Base-by-base conservation (phyloP, 257 asterid species). In the Primulina eburnea region DNA sequence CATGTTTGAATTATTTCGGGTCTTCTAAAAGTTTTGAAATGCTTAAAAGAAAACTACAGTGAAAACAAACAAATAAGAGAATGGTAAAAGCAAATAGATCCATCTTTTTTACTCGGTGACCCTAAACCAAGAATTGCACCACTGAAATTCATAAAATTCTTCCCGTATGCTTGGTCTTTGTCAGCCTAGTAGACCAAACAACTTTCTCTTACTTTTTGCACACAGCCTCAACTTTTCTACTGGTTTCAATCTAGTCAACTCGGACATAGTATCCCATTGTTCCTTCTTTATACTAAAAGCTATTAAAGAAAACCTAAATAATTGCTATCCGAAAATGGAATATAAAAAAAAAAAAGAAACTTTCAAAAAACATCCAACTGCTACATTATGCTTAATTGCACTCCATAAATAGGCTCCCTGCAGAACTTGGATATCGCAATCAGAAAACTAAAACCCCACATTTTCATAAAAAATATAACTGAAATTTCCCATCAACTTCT, bases 1-100 rank as follows among this genome's bases (percentile, higher is more conserved):
- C 64, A 50, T 29, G 24, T 65, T 63, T 70, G 30, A 64, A 64
- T 4, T 7, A 16, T 55, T 26, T 52, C 14, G 6, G 55, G 34
- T 65, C 40, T 72, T 66, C 18, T 24, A 40, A 3, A 12, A 7
- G 2, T 47, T 57, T n/a, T 35, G 70, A 67, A 62, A 73, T 52
- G 38, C 73, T 24, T 50, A 35, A 52, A 11, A 58, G 43, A 8
- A 14, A 72, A 65, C 53, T 16, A 28, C 47, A 65, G 33, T 26
- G 14, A n/a, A 14, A 17, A 37, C 38, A 18, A 65, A 24, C 56
- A 47, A 43, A 47, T 47, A 40, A 71, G 59, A 50, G 70, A 52
- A 21, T 43, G n/a, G 14, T 8, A 30, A 34, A 62, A 66, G 35
- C 63, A 76, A 71, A 18, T 40, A 12, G 62, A 4, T 53, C 52